phyloP scores from a whole-genome alignment of 2,329 filamentous ascomycete genomes.

The Thermothelomyces thermophilus region DNA sequence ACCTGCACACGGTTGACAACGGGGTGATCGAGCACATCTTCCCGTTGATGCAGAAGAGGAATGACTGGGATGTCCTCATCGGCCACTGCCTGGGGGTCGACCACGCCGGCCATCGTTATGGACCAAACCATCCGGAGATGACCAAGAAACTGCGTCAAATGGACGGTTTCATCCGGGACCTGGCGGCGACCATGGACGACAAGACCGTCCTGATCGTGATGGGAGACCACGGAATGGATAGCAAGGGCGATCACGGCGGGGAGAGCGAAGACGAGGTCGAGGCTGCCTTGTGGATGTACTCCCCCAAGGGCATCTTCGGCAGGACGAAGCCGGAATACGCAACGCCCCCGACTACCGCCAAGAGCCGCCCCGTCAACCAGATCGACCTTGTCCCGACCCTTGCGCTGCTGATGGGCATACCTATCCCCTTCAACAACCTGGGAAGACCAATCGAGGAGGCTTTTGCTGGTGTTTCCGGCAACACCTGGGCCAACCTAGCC shows the following conservation, averaged over 20 bases:
- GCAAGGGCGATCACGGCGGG: constrained; percentile 95
- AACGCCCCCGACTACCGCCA: constrained; percentile 62
- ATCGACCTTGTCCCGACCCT: constrained; percentile 95
- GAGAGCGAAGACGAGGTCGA: constrained; percentile 96
- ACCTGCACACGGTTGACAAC: constrained; percentile 93
- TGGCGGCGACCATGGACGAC: constrained; percentile 70
- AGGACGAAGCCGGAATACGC: constrained; percentile 56
- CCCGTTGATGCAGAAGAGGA: constrained; percentile 65
- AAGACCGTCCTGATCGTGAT: constrained; percentile 86
- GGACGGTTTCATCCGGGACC: constrained; percentile 68
- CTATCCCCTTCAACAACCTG: constrained; percentile 93
- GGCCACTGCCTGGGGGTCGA: constrained; percentile 94
- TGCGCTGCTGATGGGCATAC: constrained; percentile 78
- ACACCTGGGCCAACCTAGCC: constrained; percentile 70
- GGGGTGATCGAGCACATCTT: constrained; percentile 88
- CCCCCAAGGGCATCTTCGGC: constrained; percentile 78
- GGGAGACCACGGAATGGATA: constrained; percentile 99
- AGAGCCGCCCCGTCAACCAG: constrained; percentile 69
- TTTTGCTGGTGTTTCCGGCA: constrained; percentile 65
- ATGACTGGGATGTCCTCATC: constrained; percentile 87
- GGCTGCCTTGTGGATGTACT: constrained; percentile 97
- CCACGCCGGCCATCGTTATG: constrained; percentile 93
- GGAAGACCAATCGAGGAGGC: constrained; percentile 91
- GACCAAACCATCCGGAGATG: constrained; percentile 90
- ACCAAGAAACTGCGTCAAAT: constrained; percentile 84